Evolutionary conservation across 2,329 filamentous ascomycete genomes (phyloP).

Genomic region (Diplodia seriata): DNA sequence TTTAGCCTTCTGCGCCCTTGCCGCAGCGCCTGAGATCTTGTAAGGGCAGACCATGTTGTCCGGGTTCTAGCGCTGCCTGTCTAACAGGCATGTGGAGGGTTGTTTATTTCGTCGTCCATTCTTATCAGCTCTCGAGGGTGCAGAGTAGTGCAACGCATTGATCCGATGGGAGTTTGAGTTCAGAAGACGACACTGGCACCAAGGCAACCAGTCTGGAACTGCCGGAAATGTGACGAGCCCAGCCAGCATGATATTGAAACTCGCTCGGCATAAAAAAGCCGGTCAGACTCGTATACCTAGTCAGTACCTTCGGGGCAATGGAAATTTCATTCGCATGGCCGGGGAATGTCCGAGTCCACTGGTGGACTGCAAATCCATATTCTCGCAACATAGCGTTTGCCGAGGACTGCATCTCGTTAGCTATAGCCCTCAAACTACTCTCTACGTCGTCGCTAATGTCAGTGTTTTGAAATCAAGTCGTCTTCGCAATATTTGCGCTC

Average conservation of each 20-base stretch:
- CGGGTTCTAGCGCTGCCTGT: background rate
- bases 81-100: background rate
- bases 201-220: background rate
- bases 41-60: background rate
- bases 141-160: background rate
- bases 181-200: background rate
- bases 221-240: background rate
- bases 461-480: background rate
- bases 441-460: background rate
- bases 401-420: background rate
- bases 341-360: background rate
- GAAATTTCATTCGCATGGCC: background rate
- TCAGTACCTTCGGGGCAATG: background rate
- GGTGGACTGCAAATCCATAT: background rate
- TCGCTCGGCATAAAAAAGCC: background rate
- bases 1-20: conserved; percentile 6
- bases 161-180: background rate
- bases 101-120: conserved; percentile 5
- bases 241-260: background rate
- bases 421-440: background rate
- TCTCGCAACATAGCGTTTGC: background rate
- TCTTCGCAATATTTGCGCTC: background rate
- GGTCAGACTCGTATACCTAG: background rate
- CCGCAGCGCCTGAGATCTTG: background rate
- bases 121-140: background rate